Conservation (phyloP, 163 green algal species). For the Scenedesmus sp. region DNA sequence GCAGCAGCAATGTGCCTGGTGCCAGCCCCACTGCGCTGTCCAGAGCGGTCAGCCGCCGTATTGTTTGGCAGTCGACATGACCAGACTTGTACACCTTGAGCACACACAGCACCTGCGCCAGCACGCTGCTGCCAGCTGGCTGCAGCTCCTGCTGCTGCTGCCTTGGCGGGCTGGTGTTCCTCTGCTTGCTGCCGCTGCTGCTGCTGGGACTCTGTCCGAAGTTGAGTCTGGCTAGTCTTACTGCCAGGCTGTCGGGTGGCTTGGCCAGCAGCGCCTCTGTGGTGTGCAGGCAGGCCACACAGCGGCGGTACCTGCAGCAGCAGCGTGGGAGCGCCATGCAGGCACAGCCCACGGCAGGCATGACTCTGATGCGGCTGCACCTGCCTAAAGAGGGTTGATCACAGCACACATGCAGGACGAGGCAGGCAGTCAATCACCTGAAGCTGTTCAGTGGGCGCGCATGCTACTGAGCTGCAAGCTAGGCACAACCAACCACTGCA, state of each 20-base stretch:
- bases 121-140: constrained; percentile 2
- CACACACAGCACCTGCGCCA: constrained; percentile 67
- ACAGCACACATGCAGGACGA: no score
- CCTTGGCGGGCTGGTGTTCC: not conserved
- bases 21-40: constrained; percentile 58
- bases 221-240: not conserved
- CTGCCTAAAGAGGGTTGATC: no score
- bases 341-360: no score
- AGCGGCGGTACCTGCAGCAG: constrained; percentile 48
- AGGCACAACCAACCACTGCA: no score
- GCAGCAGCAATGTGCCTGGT: constrained; percentile 64
- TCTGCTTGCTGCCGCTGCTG: not conserved
- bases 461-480: no score
- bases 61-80: constrained; percentile 35
- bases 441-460: no score
- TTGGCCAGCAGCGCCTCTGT: constrained; percentile 23
- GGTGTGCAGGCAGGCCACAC: constrained; percentile 37
- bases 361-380: no score
- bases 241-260: constrained; percentile 5
- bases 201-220: not conserved
- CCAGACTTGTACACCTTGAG: not conserved
- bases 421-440: no score
- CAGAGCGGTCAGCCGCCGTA: constrained; percentile 53
- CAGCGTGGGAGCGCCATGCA: no score
- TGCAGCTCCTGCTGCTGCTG: not conserved